phyloP scores from a whole-genome alignment of 768 basidiomycete genomes.

The Pleurotus ostreatus region DNA sequence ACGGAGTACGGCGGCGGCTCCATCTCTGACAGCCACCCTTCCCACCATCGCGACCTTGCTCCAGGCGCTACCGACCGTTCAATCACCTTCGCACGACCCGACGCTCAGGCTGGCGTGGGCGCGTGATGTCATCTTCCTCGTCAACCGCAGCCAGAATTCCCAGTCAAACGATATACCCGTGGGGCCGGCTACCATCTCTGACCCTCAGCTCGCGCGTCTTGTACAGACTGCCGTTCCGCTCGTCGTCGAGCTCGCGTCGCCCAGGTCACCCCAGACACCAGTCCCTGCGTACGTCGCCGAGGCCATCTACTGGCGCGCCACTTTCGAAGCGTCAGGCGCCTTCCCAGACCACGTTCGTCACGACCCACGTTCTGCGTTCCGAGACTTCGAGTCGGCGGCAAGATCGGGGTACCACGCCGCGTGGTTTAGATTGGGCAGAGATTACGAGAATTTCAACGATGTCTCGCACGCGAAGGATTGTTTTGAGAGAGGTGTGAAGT shows the following conservation, averaged over 20 bases:
- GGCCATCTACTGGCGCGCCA: slow-evolving; percentile 73
- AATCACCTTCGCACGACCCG: slow-evolving; percentile 54
- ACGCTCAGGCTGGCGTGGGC: slow-evolving; percentile 70
- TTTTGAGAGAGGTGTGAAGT: slow-evolving; percentile 77
- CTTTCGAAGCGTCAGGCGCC: slow-evolving; percentile 67
- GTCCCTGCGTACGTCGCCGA: slow-evolving; percentile 53
- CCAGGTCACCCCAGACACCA: slow-evolving; percentile 16
- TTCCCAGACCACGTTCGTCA: slow-evolving; percentile 61
- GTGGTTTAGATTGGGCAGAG: slow-evolving; percentile 89
- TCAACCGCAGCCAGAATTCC: slow-evolving; percentile 50
- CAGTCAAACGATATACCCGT: slow-evolving; percentile 35
- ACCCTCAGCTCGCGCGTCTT: slow-evolving; percentile 57
- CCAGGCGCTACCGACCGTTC: slow-evolving; percentile 45
- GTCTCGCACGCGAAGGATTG: slow-evolving; percentile 71
- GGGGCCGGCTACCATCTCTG: slow-evolving; percentile 52
- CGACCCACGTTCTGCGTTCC: slow-evolving; percentile 78
- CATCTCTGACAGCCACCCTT: slow-evolving; percentile 62
- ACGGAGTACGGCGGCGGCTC: slow-evolving; percentile 26
- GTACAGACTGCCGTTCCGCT: slow-evolving; percentile 62
- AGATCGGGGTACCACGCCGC: slow-evolving; percentile 72
- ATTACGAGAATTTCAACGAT: slow-evolving; percentile 89
- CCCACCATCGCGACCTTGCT: slow-evolving; percentile 62
- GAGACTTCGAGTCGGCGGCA: slow-evolving; percentile 85
- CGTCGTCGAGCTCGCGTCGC: slow-evolving; percentile 52
- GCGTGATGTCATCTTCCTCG: slow-evolving; percentile 76